phyloP scores from a whole-genome alignment of 768 basidiomycete species.

The Psilocybe cubensis region DNA sequence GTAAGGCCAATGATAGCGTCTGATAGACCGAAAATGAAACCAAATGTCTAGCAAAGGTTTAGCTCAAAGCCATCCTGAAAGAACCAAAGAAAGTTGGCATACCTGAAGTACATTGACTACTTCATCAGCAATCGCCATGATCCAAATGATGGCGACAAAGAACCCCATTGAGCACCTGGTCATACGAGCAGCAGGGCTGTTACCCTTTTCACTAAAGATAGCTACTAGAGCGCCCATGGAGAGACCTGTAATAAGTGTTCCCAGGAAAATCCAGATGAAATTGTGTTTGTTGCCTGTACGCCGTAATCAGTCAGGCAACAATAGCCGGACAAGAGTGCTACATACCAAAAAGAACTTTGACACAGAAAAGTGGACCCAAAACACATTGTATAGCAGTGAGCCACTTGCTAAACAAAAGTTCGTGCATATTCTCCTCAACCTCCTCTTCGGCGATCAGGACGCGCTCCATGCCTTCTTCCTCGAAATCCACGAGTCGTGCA shows the following conservation, averaged over 20 bases:
- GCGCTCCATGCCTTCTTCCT: conserved; percentile 75
- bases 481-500: conserved; percentile 64
- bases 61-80: background rate
- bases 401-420: conserved; percentile 76
- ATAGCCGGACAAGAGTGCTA: conserved; percentile 13
- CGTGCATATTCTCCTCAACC: conserved; percentile 69
- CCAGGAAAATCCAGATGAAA: conserved; percentile 56
- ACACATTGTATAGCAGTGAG: conserved; percentile 84
- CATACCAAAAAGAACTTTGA: conserved; percentile 78
- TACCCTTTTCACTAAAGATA: conserved; percentile 62
- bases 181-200: conserved; percentile 59
- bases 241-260: conserved; percentile 56
- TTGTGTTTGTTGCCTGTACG: conserved; percentile 47
- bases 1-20: conserved; percentile 97
- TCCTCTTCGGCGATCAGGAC: conserved; percentile 76
- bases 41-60: conserved; percentile 69
- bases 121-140: conserved; percentile 97
- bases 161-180: conserved; percentile 91
- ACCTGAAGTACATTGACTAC: conserved; percentile 92
- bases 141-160: conserved; percentile 91
- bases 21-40: conserved; percentile 92
- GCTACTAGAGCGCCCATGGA: conserved; percentile 57
- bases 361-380: conserved; percentile 80
- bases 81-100: conserved; percentile 15
- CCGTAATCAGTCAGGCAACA: conserved; percentile 6